Conservation (phyloP, 169 alveolate genomes). For the Cryptosporidium parvum region DNA sequence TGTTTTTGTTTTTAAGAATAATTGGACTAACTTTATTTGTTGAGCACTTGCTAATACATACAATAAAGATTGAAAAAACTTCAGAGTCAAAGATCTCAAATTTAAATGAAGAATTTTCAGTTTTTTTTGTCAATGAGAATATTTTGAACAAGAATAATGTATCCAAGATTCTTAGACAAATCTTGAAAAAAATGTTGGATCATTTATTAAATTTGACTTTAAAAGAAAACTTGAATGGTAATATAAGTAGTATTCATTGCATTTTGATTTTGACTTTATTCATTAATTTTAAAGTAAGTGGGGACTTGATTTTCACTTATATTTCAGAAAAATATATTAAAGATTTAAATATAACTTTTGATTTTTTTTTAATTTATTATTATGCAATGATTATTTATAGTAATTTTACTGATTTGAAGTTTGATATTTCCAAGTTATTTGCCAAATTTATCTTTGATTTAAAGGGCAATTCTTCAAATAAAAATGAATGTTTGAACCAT, state of each 20-base stretch:
- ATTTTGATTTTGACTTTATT: constrained; percentile 20
- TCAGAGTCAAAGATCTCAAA: neutral
- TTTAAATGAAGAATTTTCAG: neutral
- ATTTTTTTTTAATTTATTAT: neutral
- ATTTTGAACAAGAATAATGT: constrained; percentile 9
- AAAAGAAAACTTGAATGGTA: neutral
- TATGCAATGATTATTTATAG: constrained; percentile 1
- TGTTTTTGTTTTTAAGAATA: constrained; percentile 4
- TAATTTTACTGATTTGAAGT: neutral
- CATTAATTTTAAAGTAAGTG: constrained; percentile 19
- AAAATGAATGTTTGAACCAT: neutral
- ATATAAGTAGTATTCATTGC: neutral
- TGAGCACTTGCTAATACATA: constrained; percentile 18
- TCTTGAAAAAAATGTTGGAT: constrained; percentile 10
- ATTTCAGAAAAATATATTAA: neutral
- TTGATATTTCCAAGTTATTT: constrained; percentile 1
- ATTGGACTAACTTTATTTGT: constrained; percentile 18
- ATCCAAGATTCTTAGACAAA: constrained; percentile 33
- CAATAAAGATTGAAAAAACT: neutral
- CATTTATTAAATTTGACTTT: neutral
- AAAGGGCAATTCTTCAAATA: neutral
- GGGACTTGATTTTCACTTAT: constrained; percentile 12
- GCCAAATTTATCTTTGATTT: neutral
- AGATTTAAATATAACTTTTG: neutral
- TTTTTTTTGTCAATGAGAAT: neutral